A percentile compares a stretch with the other conserved stretches of the same genome.
Evolutionary conservation across 2,329 filamentous ascomycete genomes (phyloP).

Genomic region (Diaporthe destruens): DNA sequence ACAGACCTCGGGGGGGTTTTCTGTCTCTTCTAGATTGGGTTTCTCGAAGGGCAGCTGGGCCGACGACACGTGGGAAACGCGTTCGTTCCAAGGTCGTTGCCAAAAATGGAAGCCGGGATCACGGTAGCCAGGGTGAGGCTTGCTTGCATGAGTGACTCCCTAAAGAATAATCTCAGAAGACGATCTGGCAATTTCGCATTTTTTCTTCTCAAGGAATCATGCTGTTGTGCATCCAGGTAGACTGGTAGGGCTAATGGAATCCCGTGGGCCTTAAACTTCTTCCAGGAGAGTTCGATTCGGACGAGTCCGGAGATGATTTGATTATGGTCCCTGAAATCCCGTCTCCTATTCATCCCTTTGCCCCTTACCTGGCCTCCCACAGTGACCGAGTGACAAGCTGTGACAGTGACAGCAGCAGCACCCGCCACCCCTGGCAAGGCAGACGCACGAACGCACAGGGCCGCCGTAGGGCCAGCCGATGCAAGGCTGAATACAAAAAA

Average conservation of each 20-base stretch:
- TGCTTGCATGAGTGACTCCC: not conserved
- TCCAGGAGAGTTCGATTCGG: slow-evolving; percentile 26
- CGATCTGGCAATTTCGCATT: slow-evolving; percentile 20
- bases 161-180: slow-evolving; percentile 9
- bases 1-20: not conserved
- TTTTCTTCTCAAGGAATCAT: slow-evolving; percentile 18
- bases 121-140: slow-evolving; percentile 7
- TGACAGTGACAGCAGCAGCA: not conserved
- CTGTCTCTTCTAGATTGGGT: slow-evolving; percentile 19
- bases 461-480: slow-evolving; percentile 30
- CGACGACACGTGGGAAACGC: not conserved
- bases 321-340: slow-evolving; percentile 19
- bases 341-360: not conserved
- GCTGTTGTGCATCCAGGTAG: too few species aligned
- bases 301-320: slow-evolving; percentile 39
- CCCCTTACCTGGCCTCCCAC: not conserved
- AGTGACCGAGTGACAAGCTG: slow-evolving; percentile 1
- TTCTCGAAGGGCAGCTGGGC: not conserved
- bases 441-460: slow-evolving; percentile 22
- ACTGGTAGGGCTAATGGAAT: slow-evolving; percentile 1
- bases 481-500: slow-evolving; percentile 28
- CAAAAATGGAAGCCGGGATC: slow-evolving; percentile 21
- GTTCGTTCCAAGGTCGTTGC: not conserved
- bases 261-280: slow-evolving; percentile 23
- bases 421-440: not conserved